Percentiles rank a stretch among this genome's conserved stretches.
These are phyloP conservation scores for Durotheca rogersii DNA, from an alignment of 495 filamentous ascomycete genomes.

Conservation along the genomic window DNA sequence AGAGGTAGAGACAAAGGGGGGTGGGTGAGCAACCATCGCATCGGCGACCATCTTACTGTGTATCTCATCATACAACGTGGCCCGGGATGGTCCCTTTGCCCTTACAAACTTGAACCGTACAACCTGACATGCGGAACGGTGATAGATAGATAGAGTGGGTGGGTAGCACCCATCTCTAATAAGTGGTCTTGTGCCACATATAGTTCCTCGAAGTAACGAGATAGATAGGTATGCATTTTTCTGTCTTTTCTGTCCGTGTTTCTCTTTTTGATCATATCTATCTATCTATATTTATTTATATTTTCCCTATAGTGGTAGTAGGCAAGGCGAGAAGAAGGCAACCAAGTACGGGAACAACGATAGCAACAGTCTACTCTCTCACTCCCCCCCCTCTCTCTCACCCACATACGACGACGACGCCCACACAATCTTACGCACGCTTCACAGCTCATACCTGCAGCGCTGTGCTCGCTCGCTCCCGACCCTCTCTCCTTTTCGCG, in stretches of 20 bases:
- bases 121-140: constrained; percentile 20
- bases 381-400: too few species aligned
- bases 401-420: too few species aligned
- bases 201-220: constrained; percentile 26
- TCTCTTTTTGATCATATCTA: too few species aligned
- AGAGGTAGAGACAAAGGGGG: background rate
- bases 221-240: constrained; percentile 15
- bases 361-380: too few species aligned
- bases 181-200: constrained; percentile 23
- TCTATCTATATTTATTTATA: too few species aligned
- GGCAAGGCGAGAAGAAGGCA: too few species aligned
- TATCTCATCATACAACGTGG: constrained; percentile 1
- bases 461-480: constrained; percentile 1
- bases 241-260: too few species aligned
- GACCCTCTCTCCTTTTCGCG: background rate
- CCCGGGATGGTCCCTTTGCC: constrained; percentile 6
- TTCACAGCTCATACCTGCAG: constrained; percentile 17
- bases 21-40: too few species aligned
- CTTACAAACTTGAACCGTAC: constrained; percentile 21
- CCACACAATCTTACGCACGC: too few species aligned
- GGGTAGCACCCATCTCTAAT: constrained; percentile 28
- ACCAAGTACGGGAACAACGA: constrained; percentile 3
- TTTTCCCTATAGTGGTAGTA: too few species aligned
- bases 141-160: constrained; percentile 4
- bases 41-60: constrained; percentile 17